phyloP scores from a whole-genome alignment of 2,329 filamentous ascomycete species.

The Ceratocystis huliohia region DNA sequence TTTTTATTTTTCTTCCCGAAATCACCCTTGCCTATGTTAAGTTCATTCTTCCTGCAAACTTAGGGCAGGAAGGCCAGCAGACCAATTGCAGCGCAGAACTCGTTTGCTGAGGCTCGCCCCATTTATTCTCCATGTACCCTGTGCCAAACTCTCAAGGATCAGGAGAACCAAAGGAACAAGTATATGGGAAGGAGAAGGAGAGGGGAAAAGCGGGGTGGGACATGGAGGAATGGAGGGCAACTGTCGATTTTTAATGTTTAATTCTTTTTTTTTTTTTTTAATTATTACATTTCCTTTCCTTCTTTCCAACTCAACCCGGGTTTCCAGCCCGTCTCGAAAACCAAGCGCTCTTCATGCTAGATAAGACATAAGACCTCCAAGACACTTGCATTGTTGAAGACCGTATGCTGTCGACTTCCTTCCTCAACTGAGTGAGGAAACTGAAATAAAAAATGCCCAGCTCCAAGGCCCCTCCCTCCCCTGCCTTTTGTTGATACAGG shows the following conservation, averaged over 20 bases:
- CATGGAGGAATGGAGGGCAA: not conserved
- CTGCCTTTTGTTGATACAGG: not conserved
- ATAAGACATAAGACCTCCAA: too few species aligned
- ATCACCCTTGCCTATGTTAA: not conserved
- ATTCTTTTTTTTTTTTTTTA: too few species aligned
- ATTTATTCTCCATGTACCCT: conserved; percentile 1
- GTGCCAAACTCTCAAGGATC: conserved; percentile 4
- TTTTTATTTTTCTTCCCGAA: conserved; percentile 2
- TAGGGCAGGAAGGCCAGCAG: not conserved
- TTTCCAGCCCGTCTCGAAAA: too few species aligned
- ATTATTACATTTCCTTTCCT: too few species aligned
- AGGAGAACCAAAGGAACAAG: not conserved
- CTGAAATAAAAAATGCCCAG: too few species aligned
- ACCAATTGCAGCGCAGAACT: not conserved
- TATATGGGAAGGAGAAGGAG: not conserved
- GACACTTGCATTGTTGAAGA: too few species aligned
- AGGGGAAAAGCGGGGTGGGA: not conserved
- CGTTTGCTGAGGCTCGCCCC: not conserved
- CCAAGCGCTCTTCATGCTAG: too few species aligned
- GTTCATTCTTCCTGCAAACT: not conserved
- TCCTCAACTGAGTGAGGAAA: too few species aligned
- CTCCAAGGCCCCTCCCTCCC: not conserved
- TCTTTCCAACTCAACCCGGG: too few species aligned
- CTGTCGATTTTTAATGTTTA: too few species aligned
- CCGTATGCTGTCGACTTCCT: too few species aligned